These are phyloP conservation scores for Apiospora kogelbergensis DNA, from an alignment of 2,329 filamentous ascomycete species.

Conservation along the genomic window DNA sequence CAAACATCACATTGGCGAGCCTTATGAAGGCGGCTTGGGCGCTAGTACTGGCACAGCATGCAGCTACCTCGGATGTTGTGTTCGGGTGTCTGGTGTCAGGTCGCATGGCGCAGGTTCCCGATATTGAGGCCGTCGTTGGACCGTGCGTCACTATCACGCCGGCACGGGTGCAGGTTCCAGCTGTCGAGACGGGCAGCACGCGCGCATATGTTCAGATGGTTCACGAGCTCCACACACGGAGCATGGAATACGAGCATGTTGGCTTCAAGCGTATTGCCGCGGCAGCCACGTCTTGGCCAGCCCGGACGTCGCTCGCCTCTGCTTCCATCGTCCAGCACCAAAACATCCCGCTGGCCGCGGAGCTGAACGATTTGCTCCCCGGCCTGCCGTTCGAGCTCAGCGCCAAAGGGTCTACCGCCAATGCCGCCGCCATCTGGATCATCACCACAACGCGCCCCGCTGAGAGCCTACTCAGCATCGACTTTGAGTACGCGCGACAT, in stretches of 20 bases:
- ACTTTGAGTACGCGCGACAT: not conserved
- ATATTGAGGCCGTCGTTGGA: not conserved
- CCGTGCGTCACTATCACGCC: not conserved
- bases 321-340: not conserved
- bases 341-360: not conserved
- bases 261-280: not conserved
- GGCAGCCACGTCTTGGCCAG: not conserved
- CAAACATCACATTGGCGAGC: slow-evolving; percentile 32
- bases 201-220: not conserved
- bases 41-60: slow-evolving; percentile 36
- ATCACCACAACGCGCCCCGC: not conserved
- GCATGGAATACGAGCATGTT: not conserved
- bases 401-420: not conserved
- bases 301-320: not conserved
- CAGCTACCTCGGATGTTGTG: slow-evolving; percentile 35
- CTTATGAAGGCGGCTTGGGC: slow-evolving; percentile 44
- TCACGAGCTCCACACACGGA: not conserved
- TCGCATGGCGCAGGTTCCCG: slow-evolving; percentile 22
- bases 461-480: not conserved
- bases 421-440: slow-evolving; percentile 1
- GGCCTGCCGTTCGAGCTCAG: not conserved
- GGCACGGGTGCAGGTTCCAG: not conserved
- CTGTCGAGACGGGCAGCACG: not conserved
- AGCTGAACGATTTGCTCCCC: not conserved
- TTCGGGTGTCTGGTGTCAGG: slow-evolving; percentile 42